Percentiles rank a stretch among this genome's conserved stretches.
Conservation (phyloP, 805 yeast genomes). For the Zygosaccharomyces gambellarensis region DNA sequence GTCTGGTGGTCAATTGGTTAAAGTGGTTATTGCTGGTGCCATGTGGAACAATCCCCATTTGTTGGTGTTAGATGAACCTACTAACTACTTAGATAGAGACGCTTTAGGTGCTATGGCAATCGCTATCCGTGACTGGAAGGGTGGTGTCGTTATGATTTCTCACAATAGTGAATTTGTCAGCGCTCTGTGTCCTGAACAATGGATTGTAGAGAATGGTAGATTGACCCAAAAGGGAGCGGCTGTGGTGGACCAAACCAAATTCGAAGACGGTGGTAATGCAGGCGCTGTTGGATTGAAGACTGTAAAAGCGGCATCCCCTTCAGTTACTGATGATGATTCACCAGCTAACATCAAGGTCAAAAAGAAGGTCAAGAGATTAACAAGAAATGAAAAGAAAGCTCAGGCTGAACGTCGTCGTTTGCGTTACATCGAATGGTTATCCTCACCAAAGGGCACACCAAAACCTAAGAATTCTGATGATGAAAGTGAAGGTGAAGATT, state of each 20-base stretch:
- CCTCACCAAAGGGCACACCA: constrained; percentile 97
- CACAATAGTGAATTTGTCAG: constrained; percentile 97
- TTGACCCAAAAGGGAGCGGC: constrained; percentile 79
- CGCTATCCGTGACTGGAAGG: constrained; percentile 96
- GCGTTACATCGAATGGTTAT: constrained; percentile 91
- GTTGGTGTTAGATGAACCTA: constrained; percentile 95
- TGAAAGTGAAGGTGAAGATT: constrained; percentile 35
- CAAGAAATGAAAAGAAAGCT: constrained; percentile 89
- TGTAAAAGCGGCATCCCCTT: constrained; percentile 43
- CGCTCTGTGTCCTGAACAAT: constrained; percentile 96
- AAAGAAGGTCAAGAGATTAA: constrained; percentile 91
- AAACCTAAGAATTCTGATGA: constrained; percentile 91
- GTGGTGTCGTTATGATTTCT: constrained; percentile 98
- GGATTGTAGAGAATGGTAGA: constrained; percentile 92
- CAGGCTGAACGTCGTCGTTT: constrained; percentile 92
- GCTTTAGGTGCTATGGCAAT: constrained; percentile 95
- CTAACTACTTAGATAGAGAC: constrained; percentile 96
- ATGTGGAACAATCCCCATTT: constrained; percentile 99
- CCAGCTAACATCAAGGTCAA: constrained; percentile 95
- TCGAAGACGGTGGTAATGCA: constrained; percentile 69
- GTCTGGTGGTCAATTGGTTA: constrained; percentile 97
- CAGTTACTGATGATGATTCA: constrained; percentile 68
- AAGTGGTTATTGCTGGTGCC: constrained; percentile 98
- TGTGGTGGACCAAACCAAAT: constrained; percentile 69
- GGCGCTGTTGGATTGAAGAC: constrained; percentile 46